Base-by-base conservation (phyloP, 2,329 filamentous ascomycete genomes). In the Penicillium paneum region DNA sequence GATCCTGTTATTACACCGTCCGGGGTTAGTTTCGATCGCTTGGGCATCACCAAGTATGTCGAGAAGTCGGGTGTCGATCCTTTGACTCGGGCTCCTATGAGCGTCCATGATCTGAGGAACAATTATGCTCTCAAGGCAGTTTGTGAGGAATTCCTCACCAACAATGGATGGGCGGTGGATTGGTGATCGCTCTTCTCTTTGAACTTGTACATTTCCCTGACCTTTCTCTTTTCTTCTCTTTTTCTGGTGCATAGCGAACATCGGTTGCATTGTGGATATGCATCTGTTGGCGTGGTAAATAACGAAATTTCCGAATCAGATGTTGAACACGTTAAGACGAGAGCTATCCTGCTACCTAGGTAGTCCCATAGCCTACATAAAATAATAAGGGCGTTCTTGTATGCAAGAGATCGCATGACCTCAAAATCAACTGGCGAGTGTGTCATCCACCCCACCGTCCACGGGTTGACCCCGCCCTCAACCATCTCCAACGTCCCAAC, bases 121-220 rank as follows among this genome's bases (percentile, higher is more conserved):
- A 97, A 97, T 70, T 79, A 95, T 41, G 88, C 83, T 0, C 78
- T 97, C 54, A 90, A 87, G 70, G 83, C 89, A 49, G 93, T 90
- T 0, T 95, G 91, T 67, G 85, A 89, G 42, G 89, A 94, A 62
- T 97, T 96, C 65, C 76, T 97, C 55, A 82, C 89, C 28, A 79
- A 89, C 63, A 97, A 96, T 65, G 92, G 91, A 10, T 96, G 94
- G 90, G 91, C 91, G 0, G 91, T 89, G 36, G 92, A 97, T 70
- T 97, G 89, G 88, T 96, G 63, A 68, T 48, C 31, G 17, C 8
- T 40, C 38, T 52, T 41, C 34, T 49, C 28, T 12, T 34, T n/a
- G 4, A 34, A 11, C 11, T 15, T 52, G 45, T 50, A 43, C 13
- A 38, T 50, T 36, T 10, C 8, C 13, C 13, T 11, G 5, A 7